Evolutionary conservation across 2,329 filamentous ascomycete species (phyloP).

Genomic region (Pyricularia grisea): DNA sequence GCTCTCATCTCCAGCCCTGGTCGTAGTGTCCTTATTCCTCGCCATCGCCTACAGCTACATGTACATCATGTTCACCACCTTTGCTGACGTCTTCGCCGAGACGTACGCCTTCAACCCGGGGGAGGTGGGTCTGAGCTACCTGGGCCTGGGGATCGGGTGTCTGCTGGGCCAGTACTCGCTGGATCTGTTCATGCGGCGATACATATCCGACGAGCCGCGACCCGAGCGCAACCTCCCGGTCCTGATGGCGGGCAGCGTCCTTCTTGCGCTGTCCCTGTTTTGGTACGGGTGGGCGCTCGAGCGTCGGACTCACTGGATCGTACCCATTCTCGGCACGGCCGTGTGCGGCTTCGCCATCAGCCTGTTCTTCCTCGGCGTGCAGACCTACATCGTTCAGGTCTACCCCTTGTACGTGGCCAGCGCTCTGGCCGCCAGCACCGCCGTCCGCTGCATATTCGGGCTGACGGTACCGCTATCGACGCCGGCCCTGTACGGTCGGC

Average conservation of each 20-base stretch:
- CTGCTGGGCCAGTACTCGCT: slow-evolving; percentile 21
- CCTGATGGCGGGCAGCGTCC: slow-evolving; percentile 9
- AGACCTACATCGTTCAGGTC: slow-evolving; percentile 45
- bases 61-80: slow-evolving; percentile 38
- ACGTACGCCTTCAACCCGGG: slow-evolving; percentile 37
- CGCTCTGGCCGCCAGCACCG: slow-evolving; percentile 47
- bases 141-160: slow-evolving; percentile 35
- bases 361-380: slow-evolving; percentile 1
- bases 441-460: slow-evolving; percentile 40
- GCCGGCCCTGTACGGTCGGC: slow-evolving; percentile 35
- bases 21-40: slow-evolving; percentile 36
- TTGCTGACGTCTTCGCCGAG: slow-evolving; percentile 26
- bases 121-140: slow-evolving; percentile 37
- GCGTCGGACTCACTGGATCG: slow-evolving; percentile 23
- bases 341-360: slow-evolving; percentile 18
- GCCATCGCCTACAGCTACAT: slow-evolving; percentile 42
- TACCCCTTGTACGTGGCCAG: slow-evolving; percentile 44
- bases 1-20: slow-evolving; percentile 35
- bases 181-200: not conserved
- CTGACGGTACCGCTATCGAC: slow-evolving; percentile 45
- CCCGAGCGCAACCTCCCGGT: not conserved
- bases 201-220: not conserved
- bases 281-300: slow-evolving; percentile 27
- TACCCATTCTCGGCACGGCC: slow-evolving; percentile 20
- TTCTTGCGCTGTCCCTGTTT: slow-evolving; percentile 26